Evolutionary conservation across 2,329 filamentous ascomycete genomes (phyloP).

Genomic region (Torrubiellomyces zombiae): DNA sequence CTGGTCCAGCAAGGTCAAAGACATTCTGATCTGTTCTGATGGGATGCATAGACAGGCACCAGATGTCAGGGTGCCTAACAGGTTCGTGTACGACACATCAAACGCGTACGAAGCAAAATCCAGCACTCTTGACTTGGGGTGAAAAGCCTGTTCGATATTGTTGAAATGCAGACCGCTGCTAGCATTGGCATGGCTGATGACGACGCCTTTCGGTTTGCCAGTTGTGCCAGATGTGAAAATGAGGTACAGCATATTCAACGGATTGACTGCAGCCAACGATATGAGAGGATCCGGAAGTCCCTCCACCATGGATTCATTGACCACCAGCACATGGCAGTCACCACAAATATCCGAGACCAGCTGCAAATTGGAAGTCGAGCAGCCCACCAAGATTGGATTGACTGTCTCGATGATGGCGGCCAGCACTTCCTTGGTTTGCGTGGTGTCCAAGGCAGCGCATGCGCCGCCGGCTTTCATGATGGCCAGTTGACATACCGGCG

Average conservation of each 20-base stretch:
- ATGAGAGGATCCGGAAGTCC: neutral
- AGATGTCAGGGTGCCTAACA: conserved; percentile 2
- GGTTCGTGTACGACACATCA: conserved; percentile 3
- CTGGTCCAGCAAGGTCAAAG: no score
- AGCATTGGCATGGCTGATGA: conserved; percentile 1
- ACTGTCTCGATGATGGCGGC: no score
- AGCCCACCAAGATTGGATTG: no score
- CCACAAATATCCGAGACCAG: no score
- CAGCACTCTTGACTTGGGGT: conserved; percentile 1
- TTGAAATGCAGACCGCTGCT: neutral
- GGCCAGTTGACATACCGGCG: conserved; percentile 8
- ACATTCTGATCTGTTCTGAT: no score
- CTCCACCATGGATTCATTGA: no score
- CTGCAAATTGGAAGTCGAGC: no score
- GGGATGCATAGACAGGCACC: no score
- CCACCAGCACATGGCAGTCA: no score
- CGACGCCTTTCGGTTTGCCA: conserved; percentile 1
- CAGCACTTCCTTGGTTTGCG: no score
- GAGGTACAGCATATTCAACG: conserved; percentile 1
- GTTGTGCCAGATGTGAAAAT: conserved; percentile 2
- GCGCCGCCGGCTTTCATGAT: conserved; percentile 9
- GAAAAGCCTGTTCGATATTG: neutral
- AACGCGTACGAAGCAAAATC: conserved; percentile 5
- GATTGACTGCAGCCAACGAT: neutral
- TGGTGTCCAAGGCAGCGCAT: conserved; percentile 11